A percentile compares a stretch with the other conserved stretches of the same genome.
Conservation (phyloP, 768 basidiomycete species). For the Ramaria sp. region DNA sequence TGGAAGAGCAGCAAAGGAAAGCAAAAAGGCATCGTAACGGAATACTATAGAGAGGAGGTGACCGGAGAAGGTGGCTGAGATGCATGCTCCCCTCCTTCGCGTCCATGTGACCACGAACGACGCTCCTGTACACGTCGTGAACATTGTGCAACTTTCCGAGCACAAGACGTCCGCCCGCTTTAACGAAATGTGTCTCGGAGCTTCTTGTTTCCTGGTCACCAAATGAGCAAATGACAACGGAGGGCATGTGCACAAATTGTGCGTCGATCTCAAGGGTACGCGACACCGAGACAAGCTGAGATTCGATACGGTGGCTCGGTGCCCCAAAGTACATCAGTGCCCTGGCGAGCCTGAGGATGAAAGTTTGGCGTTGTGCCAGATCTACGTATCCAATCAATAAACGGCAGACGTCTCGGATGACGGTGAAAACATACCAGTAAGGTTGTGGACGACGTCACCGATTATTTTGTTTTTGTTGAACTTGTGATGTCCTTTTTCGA, state of each 20-base stretch:
- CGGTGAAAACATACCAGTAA: slow-evolving; percentile 41
- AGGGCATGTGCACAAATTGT: slow-evolving; percentile 81
- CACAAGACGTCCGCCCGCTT: slow-evolving; percentile 63
- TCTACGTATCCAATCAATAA: slow-evolving; percentile 32
- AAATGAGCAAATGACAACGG: slow-evolving; percentile 25
- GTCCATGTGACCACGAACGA: slow-evolving; percentile 87
- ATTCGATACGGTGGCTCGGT: slow-evolving; percentile 88
- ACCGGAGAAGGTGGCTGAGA: slow-evolving; percentile 50
- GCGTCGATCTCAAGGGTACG: slow-evolving; percentile 84
- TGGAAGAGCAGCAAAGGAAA: slow-evolving; percentile 61
- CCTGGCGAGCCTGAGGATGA: slow-evolving; percentile 75
- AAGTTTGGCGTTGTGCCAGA: slow-evolving; percentile 71
- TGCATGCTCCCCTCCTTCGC: slow-evolving; percentile 62
- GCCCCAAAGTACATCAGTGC: slow-evolving; percentile 89
- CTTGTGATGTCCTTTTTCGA: slow-evolving; percentile 47
- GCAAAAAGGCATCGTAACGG: slow-evolving; percentile 56
- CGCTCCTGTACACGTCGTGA: slow-evolving; percentile 73
- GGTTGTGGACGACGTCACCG: slow-evolving; percentile 53
- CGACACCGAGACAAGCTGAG: slow-evolving; percentile 81
- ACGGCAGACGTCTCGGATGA: not conserved
- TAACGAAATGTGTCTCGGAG: slow-evolving; percentile 60
- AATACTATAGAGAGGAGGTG: slow-evolving; percentile 52
- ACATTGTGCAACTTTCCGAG: slow-evolving; percentile 80
- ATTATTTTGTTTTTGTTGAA: slow-evolving; percentile 53
- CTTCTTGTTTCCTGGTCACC: slow-evolving; percentile 33